phyloP scores from a whole-genome alignment of 805 yeast species.

The Saccharomycopsis guyanensis region DNA sequence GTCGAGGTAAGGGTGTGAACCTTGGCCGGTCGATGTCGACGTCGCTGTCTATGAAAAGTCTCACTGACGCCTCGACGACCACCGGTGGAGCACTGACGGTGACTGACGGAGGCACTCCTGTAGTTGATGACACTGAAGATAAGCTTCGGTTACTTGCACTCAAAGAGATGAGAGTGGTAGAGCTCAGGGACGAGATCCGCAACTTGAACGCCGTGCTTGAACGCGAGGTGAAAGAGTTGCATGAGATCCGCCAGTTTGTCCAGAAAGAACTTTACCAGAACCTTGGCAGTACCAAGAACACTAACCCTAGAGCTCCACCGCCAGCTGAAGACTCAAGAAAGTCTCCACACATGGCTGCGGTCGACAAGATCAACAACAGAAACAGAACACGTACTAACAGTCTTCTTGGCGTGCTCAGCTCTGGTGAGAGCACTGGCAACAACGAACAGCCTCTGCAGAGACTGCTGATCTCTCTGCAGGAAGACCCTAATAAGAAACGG shows the following conservation, averaged over 20 bases:
- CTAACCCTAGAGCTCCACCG: slow-evolving; percentile 3
- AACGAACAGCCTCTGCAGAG: background rate
- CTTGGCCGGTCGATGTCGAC: slow-evolving; percentile 2
- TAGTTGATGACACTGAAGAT: slow-evolving; percentile 16
- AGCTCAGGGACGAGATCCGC: slow-evolving; percentile 17
- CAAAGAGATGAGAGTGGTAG: slow-evolving; percentile 21
- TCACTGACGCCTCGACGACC: background rate
- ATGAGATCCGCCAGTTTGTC: slow-evolving; percentile 13
- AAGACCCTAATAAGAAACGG: slow-evolving; percentile 10
- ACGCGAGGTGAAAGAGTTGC: slow-evolving; percentile 15
- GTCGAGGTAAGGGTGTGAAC: background rate
- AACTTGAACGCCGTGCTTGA: slow-evolving; percentile 6
- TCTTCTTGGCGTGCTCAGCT: slow-evolving; percentile 10
- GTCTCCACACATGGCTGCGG: background rate
- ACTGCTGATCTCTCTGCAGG: background rate
- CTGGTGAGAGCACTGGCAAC: background rate
- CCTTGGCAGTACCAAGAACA: slow-evolving; percentile 7
- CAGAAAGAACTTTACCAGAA: slow-evolving; percentile 14
- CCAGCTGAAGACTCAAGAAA: background rate
- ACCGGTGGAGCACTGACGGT: background rate
- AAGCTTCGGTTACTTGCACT: slow-evolving; percentile 16
- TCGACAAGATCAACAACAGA: background rate
- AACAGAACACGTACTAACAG: slow-evolving; percentile 7
- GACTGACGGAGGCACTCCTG: background rate
- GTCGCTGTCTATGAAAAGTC: background rate